phyloP scores from a whole-genome alignment of 2,329 filamentous ascomycete species.

The Fusarium mangiferae region DNA sequence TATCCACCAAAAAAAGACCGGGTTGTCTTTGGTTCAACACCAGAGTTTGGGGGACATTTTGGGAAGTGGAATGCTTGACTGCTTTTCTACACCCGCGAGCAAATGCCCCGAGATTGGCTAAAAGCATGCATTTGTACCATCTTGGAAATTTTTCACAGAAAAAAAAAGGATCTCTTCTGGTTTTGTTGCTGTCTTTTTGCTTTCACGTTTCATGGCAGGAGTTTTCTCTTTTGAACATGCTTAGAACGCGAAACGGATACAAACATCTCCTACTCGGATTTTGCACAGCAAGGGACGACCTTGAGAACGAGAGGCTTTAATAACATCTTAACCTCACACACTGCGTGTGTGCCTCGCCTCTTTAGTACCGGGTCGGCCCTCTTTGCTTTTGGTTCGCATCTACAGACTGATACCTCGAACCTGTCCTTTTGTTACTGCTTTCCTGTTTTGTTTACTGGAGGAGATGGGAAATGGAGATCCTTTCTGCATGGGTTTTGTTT shows the following conservation, averaged over 20 bases:
- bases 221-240: conserved; percentile 38
- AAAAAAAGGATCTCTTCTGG: conserved; percentile 37
- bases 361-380: conserved; percentile 6
- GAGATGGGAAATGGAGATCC: conserved; percentile 34
- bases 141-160: conserved; percentile 23
- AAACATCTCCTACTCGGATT: conserved; percentile 36
- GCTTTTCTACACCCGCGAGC: conserved; percentile 36
- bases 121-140: conserved; percentile 32
- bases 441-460: conserved; percentile 39
- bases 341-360: conserved; percentile 31
- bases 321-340: conserved; percentile 15
- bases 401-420: conserved; percentile 39
- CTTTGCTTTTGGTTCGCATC: conserved; percentile 34
- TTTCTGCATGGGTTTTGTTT: conserved; percentile 38
- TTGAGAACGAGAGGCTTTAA: conserved; percentile 15
- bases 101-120: conserved; percentile 38
- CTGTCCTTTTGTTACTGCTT: conserved; percentile 28
- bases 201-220: conserved; percentile 31
- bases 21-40: conserved; percentile 30
- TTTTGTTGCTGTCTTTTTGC: conserved; percentile 33
- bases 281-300: not conserved
- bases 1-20: conserved; percentile 22
- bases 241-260: conserved; percentile 41
- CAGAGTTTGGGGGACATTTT: conserved; percentile 22
- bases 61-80: conserved; percentile 35